Base-by-base conservation (phyloP, 2,329 filamentous ascomycete genomes). In the Venturia effusa region DNA sequence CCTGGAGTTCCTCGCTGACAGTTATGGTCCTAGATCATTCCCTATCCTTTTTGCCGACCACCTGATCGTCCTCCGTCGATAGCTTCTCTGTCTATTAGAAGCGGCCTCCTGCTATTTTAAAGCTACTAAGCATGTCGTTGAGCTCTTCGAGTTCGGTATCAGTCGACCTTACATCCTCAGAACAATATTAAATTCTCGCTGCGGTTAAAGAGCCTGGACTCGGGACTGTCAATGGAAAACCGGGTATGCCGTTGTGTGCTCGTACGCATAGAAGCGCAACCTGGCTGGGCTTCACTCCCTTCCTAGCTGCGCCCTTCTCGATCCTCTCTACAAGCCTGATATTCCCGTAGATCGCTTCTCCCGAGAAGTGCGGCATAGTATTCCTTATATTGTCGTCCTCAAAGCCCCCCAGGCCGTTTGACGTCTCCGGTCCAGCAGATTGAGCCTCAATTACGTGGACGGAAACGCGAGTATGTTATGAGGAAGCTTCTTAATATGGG, bases 401-500 rank as follows among this genome's bases (percentile, higher is more conserved):
- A 27, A 78, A 68, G 48, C 80, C 76, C n/a, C 3, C 72, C 73
- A 3, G 67, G 69, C 5, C 70, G 74, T 45, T 73, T 74, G 68
- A 80, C 74, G 3, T 66, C 67, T 0, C 76, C 75, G 0, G 77
- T 79, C 39, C 83, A 66, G 27, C 82, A 15, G 34, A 17, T 27
- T 57, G 10, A 34, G 51, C 30, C 27, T 32, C 3, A 22, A 41
- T 3, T 13, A 24, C 13, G 37, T n/a, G 34, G n/a, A 30, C 22
- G 19, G 19, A 27, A 37, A 19, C n/a, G 59, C 22, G 27, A 13
- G 11, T 41, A 22, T 17, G n/a, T 54, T n/a, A 48, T 24, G 19
- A 45, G 43, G 75, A 84, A 82, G 0, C 85, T 84, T 34, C 83
- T 77, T 4, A 88, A 86, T 0, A 92, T 78, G 0, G 89, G 89